Conservation (phyloP, 805 yeast species). For the Schizosaccharomyces pombe region DNA sequence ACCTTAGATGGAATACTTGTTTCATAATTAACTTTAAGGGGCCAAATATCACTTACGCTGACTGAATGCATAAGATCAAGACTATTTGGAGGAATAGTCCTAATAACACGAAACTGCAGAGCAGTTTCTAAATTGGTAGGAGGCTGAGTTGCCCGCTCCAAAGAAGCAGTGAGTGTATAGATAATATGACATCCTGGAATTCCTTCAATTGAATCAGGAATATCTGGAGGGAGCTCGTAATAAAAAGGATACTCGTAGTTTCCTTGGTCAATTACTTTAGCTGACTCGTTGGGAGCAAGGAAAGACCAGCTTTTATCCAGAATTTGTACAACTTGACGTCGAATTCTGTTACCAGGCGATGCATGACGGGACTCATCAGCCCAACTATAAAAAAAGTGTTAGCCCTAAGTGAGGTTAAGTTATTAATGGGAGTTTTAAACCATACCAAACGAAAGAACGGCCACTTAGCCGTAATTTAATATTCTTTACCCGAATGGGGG, state of each 20-base stretch:
- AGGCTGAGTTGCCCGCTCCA: conserved; percentile 57
- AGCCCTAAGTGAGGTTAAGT: too few relatives aligned
- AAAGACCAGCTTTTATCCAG: conserved; percentile 66
- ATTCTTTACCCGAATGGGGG: conserved; percentile 46
- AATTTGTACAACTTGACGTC: conserved; percentile 14
- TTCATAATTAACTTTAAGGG: conserved; percentile 71
- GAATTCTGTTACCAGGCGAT: background rate
- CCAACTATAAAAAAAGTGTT: background rate
- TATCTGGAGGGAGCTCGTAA: conserved; percentile 38
- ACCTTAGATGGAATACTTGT: conserved; percentile 73
- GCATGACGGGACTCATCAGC: background rate
- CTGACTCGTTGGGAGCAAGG: conserved; percentile 12
- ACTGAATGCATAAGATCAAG: conserved; percentile 75
- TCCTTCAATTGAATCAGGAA: conserved; percentile 78
- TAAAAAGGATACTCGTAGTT: conserved; percentile 81
- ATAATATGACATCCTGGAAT: conserved; percentile 52
- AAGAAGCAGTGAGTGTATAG: conserved; percentile 51
- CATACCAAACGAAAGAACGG: conserved; percentile 26
- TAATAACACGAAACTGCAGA: conserved; percentile 53
- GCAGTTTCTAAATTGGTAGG: conserved; percentile 38
- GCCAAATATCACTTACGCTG: conserved; percentile 90
- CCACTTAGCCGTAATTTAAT: conserved; percentile 43
- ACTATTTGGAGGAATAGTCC: conserved; percentile 73
- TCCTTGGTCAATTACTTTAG: conserved; percentile 24
- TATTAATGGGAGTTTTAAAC: background rate